Evolutionary conservation across 2,329 filamentous ascomycete species (phyloP).

Genomic region (Leptographium radiaticola): DNA sequence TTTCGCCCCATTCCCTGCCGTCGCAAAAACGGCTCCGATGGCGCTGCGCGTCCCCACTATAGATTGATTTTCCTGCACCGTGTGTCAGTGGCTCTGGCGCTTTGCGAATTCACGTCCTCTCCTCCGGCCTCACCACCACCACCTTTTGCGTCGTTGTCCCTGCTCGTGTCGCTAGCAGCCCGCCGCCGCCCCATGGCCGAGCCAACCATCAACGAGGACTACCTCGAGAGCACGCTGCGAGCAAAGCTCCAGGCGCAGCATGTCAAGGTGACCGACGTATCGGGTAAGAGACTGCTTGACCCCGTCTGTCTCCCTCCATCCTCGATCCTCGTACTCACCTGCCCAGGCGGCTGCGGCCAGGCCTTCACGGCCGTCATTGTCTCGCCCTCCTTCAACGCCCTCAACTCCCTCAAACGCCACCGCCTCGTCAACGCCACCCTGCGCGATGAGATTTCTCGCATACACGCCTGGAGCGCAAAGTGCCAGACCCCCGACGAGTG

Average conservation of each 20-base stretch:
- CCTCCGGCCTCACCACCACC: not conserved
- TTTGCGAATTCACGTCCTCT: not conserved
- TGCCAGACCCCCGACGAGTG: constrained; percentile 88
- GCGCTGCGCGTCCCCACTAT: too few species aligned
- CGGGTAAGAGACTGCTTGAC: constrained; percentile 43
- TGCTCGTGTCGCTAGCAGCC: not conserved
- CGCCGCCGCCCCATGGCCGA: constrained; percentile 29
- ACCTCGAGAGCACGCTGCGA: constrained; percentile 54
- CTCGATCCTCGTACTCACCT: not conserved
- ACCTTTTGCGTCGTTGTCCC: not conserved
- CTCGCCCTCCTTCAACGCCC: constrained; percentile 55
- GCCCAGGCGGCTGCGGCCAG: constrained; percentile 46
- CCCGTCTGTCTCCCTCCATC: not conserved
- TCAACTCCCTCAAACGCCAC: constrained; percentile 70
- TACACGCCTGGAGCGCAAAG: constrained; percentile 92
- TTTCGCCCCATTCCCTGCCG: too few species aligned
- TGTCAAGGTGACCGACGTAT: constrained; percentile 85
- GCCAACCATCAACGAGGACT: constrained; percentile 57
- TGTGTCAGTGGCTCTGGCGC: too few species aligned
- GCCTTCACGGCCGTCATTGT: constrained; percentile 47
- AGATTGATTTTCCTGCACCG: too few species aligned
- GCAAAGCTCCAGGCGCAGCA: constrained; percentile 60
- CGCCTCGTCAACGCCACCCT: constrained; percentile 73
- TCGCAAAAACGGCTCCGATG: too few species aligned
- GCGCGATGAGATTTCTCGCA: constrained; percentile 76